Evolutionary conservation across 345 rosid species (phyloP), one percentile per base, ranked within the genome.

Genomic region (Geranium brycei): DNA sequence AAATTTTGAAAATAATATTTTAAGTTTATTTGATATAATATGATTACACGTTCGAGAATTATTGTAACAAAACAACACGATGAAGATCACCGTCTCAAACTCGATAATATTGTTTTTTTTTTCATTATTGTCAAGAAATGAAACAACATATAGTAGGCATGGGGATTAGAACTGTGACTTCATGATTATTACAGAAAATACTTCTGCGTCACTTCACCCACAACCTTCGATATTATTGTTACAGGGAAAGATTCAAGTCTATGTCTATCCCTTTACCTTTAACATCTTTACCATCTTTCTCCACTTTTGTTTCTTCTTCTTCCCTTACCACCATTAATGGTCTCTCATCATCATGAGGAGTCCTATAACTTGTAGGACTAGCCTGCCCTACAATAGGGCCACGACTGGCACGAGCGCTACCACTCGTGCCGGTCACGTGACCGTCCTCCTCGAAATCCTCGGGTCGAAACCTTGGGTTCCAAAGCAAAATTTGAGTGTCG

Each of bases 401-500:
- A 13, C 53, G 15, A 47, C 14, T 11, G 11, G 1, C 53, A 47
- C 53, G 53, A 6, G 11, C 53, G 10, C 3, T 35, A 4, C 28
- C 28, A 23, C 41, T 35, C 41, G 41, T 35, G 41, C 41, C 41
- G 41, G 41, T 35, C 41, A 35, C 14, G 57, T 31, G 28, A 62
- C 56, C 47, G 61, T 63, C 65, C 12, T 63, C 66, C 68, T 69
- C 56, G 80, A 82, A 82, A 73, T 81, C 89, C 60, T 78, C 83
- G 0, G 73, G 86, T 62, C 66, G 82, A 62, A 82, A 87, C 15
- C 72, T 67, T 8, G 83, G 83, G 12, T 73, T 68, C 79, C 86
- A 78, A 23, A 7, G 13, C 13, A 8, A 2, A 11, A 47, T 13
- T 38, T 38, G 47, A 38, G 6, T 38, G 47, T 38, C 11, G 8